Evolutionary conservation across 2,329 filamentous ascomycete genomes (phyloP), one percentile per base, ranked within the genome.

Genomic region (Colletotrichum sp.): DNA sequence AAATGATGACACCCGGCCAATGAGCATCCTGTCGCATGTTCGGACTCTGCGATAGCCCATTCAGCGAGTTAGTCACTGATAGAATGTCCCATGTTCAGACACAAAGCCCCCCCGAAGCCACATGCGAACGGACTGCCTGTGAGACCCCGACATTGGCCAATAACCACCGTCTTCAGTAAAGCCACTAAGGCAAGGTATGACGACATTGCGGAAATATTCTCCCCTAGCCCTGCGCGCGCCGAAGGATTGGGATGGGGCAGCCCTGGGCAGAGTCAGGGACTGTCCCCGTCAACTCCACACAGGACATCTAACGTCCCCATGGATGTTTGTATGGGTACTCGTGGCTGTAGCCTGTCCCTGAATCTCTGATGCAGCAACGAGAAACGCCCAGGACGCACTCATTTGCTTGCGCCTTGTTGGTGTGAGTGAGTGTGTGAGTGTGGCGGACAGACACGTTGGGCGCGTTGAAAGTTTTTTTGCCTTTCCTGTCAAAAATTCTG

Each of bases 141-240:
- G n/a, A 68, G 30, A 55, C 69, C 38, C 36, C 24, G 15, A n/a
- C 12, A 52, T 64, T 21, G 32, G 16, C 73, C 32, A 75, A 68
- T 67, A 12, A 10, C 66, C 13, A 21, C 38, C 34, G 32, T 71
- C 60, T 55, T n/a, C 69, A n/a, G 24, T 28, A 12, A 24, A 3
- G 38, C 26, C 43, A 61, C 73, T 69, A 75, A 67, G 21, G 43
- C 38, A 61, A 30, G 30, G 15, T 67, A 75, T 75, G 73, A 75
- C 73, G 73, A 75, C 70, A 75, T 75, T 75, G 70, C 70, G 73
- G 73, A 75, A 67, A 68, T 64, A 43, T 72, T 64, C 18, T 58
- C 28, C 58, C 70, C 43, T 73, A 69, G 64, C 43, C 70, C 58
- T 65, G 69, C 43, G 43, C 64, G 69, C 64, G 69, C 73, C 73